Conservation (phyloP, 352 stramenopile genomes). For the Globisporangium echinulatum region DNA sequence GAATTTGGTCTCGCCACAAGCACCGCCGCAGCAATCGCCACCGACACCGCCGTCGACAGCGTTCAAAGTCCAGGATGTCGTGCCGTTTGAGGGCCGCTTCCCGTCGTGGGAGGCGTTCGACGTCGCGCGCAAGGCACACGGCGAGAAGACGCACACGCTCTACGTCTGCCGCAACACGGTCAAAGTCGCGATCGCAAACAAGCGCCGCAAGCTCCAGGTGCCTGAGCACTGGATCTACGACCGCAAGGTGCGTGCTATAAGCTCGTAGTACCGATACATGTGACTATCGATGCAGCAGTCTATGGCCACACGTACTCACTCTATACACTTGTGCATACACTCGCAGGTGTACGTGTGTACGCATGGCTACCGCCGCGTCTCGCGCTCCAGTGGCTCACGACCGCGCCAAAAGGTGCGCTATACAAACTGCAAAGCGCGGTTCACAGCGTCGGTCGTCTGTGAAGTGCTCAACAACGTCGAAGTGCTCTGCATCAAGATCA, state of each 20-base stretch:
- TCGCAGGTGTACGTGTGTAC: constrained; percentile 54
- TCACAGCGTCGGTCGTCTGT: constrained; percentile 54
- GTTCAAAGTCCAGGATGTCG: constrained; percentile 42
- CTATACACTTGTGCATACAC: too few relatives aligned
- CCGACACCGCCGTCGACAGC: neutral
- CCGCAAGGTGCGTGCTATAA: constrained; percentile 28
- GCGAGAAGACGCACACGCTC: constrained; percentile 75
- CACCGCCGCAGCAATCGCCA: neutral
- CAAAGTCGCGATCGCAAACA: constrained; percentile 67
- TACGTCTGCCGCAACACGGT: constrained; percentile 78
- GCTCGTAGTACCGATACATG: too few relatives aligned
- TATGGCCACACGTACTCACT: too few relatives aligned
- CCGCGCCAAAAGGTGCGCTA: constrained; percentile 63
- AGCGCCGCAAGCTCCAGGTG: constrained; percentile 62
- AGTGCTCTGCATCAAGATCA: constrained; percentile 63
- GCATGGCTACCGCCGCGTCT: constrained; percentile 64
- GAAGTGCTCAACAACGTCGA: constrained; percentile 44
- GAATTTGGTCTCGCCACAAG: neutral
- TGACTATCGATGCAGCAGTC: neutral
- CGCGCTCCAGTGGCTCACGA: constrained; percentile 50
- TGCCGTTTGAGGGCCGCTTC: constrained; percentile 63
- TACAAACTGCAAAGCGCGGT: constrained; percentile 59
- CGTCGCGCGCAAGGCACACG: constrained; percentile 50
- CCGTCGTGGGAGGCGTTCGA: constrained; percentile 77
- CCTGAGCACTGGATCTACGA: constrained; percentile 59